Conservation (phyloP, 2,329 filamentous ascomycete species). For the Clonostachys byssicola region DNA sequence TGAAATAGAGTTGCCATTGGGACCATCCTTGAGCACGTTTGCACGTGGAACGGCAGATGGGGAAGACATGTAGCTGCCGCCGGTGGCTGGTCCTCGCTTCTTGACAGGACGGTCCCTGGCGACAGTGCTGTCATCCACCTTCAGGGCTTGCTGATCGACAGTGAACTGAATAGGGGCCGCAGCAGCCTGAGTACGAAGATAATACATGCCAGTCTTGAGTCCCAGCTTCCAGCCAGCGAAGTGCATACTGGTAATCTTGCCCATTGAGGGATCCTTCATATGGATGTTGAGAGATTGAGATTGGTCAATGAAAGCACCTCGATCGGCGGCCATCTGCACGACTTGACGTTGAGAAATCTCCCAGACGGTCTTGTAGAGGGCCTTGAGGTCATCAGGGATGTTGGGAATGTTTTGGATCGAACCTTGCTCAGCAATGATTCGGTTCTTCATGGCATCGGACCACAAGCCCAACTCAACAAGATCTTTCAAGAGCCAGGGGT, state of each 20-base stretch:
- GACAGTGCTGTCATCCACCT: slow-evolving; percentile 77
- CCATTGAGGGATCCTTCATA: slow-evolving; percentile 99
- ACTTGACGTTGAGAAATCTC: slow-evolving; percentile 96
- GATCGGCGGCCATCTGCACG: slow-evolving; percentile 96
- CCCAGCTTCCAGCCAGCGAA: slow-evolving; percentile 99
- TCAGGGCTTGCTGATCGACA: slow-evolving; percentile 92
- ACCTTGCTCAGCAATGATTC: slow-evolving; percentile 94
- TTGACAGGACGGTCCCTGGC: slow-evolving; percentile 61
- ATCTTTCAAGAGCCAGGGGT: slow-evolving; percentile 97
- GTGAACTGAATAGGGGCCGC: slow-evolving; percentile 98
- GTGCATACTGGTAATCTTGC: slow-evolving; percentile 99
- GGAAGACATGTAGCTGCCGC: slow-evolving; percentile 50
- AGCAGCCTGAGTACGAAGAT: slow-evolving; percentile 95
- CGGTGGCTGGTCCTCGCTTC: slow-evolving; percentile 62
- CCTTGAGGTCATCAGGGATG: slow-evolving; percentile 93
- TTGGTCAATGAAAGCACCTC: slow-evolving; percentile 98
- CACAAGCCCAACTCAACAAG: slow-evolving; percentile 96
- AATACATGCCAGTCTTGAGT: slow-evolving; percentile 99
- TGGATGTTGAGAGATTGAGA: slow-evolving; percentile 99
- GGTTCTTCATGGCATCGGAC: slow-evolving; percentile 99
- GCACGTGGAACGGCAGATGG: slow-evolving; percentile 62
- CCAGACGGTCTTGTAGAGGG: slow-evolving; percentile 99
- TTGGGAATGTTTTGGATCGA: slow-evolving; percentile 97
- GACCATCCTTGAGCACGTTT: slow-evolving; percentile 49
- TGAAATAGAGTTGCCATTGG: slow-evolving; percentile 24